These are phyloP conservation scores for Dacryopinax spathularia DNA, from an alignment of 768 basidiomycete species.

Conservation along the genomic window DNA sequence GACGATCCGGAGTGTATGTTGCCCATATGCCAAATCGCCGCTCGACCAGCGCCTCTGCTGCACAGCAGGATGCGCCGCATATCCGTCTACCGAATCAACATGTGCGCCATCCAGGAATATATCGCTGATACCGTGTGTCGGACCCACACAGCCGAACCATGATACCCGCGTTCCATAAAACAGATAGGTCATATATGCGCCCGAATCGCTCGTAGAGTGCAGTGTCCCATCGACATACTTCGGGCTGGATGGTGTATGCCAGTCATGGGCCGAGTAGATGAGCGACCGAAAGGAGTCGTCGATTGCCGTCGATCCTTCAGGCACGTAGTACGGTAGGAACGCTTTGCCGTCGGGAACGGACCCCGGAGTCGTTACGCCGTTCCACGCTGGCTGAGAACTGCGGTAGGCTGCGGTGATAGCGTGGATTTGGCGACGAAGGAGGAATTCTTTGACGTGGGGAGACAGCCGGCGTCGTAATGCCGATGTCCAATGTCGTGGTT, in stretches of 20 bases:
- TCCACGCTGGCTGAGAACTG: conserved; percentile 6
- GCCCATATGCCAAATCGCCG: conserved; percentile 36
- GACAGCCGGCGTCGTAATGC: neutral
- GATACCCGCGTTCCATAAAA: conserved; percentile 37
- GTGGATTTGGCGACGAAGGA: no score
- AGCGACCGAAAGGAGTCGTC: conserved; percentile 57
- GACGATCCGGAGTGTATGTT: conserved; percentile 50
- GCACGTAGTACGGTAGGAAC: conserved; percentile 61
- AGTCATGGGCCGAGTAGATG: conserved; percentile 29
- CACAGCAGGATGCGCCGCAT: conserved; percentile 24
- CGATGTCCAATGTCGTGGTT: conserved; percentile 1
- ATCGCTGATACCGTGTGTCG: conserved; percentile 38
- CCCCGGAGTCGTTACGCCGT: neutral
- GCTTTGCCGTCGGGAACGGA: conserved; percentile 3
- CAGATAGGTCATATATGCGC: conserved; percentile 4
- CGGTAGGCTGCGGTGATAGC: neutral
- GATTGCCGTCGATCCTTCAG: conserved; percentile 55
- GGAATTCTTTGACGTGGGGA: neutral
- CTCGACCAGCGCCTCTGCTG: conserved; percentile 56
- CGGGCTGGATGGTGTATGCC: conserved; percentile 1
- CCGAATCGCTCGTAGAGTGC: neutral
- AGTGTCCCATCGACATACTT: conserved; percentile 2
- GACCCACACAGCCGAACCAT: conserved; percentile 54
- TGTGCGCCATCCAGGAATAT: conserved; percentile 46
- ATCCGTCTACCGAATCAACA: conserved; percentile 34